Percentiles rank a stretch among this genome's conserved stretches.
These are phyloP conservation scores for Calocybe indica DNA, from an alignment of 768 basidiomycete species.

Conservation along the genomic window DNA sequence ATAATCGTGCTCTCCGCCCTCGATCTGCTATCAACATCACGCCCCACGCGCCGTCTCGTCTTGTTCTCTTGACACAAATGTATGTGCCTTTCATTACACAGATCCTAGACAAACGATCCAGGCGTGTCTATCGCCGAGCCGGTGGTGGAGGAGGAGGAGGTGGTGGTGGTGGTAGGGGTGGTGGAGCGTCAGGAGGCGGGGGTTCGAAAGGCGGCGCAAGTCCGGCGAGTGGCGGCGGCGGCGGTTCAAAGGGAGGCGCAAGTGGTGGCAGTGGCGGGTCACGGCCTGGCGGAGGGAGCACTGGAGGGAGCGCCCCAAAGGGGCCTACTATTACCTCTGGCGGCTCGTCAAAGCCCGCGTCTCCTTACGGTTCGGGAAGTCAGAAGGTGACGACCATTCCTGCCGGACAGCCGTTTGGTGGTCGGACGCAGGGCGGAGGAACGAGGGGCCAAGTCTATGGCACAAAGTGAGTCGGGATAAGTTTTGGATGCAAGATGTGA, in stretches of 20 bases:
- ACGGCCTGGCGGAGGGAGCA: too few species aligned
- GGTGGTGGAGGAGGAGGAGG: slow-evolving; percentile 25
- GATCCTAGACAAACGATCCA: too few species aligned
- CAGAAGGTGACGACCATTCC: slow-evolving; percentile 30
- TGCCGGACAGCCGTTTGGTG: slow-evolving; percentile 37
- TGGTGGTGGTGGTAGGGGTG: slow-evolving; percentile 12
- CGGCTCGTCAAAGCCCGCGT: slow-evolving; percentile 13
- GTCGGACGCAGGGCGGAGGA: slow-evolving; percentile 48
- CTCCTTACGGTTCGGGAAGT: slow-evolving; percentile 24
- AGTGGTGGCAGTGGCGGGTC: slow-evolving; percentile 3
- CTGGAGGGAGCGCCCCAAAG: too few species aligned
- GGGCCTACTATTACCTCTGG: background rate
- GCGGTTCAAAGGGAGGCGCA: slow-evolving; percentile 16
- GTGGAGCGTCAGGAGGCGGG: background rate
- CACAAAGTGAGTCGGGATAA: slow-evolving; percentile 24
- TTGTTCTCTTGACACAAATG: too few species aligned
- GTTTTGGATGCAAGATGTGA: background rate
- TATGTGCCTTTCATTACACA: too few species aligned
- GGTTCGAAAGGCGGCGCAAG: slow-evolving; percentile 5
- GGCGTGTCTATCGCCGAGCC: slow-evolving; percentile 10
- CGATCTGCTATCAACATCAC: too few species aligned
- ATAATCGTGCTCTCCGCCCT: too few species aligned
- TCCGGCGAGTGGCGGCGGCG: slow-evolving; percentile 11
- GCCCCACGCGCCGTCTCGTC: too few species aligned
- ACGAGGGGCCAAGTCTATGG: slow-evolving; percentile 39